Percentiles rank a stretch among this genome's conserved stretches.
These are phyloP conservation scores for Urostyla sp. DNA, from an alignment of 73 alveolate species.

Conservation along the genomic window DNA sequence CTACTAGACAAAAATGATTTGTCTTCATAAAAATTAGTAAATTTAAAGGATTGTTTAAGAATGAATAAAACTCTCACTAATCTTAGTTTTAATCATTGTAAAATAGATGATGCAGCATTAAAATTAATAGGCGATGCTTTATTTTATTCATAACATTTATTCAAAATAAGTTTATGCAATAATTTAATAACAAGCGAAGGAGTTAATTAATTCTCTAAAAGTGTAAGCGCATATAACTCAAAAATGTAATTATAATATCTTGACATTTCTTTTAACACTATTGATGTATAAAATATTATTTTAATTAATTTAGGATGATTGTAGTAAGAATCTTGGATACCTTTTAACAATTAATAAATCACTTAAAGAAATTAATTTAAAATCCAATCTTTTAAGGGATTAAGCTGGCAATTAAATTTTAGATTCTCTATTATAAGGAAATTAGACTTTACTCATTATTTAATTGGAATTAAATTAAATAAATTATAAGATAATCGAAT, in stretches of 20 bases:
- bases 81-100: slow-evolving; percentile 44
- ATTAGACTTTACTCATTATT: too few species aligned
- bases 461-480: too few species aligned
- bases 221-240: neutral
- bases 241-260: neutral
- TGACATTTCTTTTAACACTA: slow-evolving; percentile 13
- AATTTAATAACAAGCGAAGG: slow-evolving; percentile 31
- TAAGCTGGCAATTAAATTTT: slow-evolving; percentile 9
- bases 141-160: slow-evolving; percentile 15
- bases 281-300: neutral
- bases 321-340: neutral
- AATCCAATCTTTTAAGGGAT: slow-evolving; percentile 31
- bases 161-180: neutral
- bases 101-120: slow-evolving; percentile 53
- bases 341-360: neutral
- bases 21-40: neutral
- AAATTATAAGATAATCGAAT: too few species aligned
- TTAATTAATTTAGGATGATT: slow-evolving; percentile 18
- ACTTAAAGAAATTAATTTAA: slow-evolving; percentile 1
- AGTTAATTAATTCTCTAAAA: neutral
- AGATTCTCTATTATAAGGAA: too few species aligned
- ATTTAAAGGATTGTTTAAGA: slow-evolving; percentile 35
- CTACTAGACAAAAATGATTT: slow-evolving; percentile 57
- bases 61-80: neutral
- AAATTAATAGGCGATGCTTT: slow-evolving; percentile 40